These are phyloP conservation scores for Blastomyces silverae DNA, from an alignment of 2,329 filamentous ascomycete species.

Conservation along the genomic window DNA sequence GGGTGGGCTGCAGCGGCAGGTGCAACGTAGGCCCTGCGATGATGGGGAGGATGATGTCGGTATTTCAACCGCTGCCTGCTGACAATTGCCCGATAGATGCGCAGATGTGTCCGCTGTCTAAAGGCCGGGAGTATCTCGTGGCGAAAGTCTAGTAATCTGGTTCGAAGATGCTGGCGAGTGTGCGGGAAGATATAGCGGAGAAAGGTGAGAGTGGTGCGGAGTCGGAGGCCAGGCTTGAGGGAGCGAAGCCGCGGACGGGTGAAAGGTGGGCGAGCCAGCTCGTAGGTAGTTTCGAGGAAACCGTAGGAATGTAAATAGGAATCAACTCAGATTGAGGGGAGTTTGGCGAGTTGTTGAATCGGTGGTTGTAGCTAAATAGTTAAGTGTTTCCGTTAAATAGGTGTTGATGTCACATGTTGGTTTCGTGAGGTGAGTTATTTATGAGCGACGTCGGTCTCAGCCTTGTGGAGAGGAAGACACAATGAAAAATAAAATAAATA, in stretches of 20 bases:
- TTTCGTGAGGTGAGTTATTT: not conserved
- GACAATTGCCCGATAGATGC: constrained; percentile 68
- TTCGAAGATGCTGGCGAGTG: constrained; percentile 56
- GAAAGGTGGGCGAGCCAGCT: constrained; percentile 17
- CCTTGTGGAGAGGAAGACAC: not conserved
- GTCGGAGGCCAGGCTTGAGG: not conserved
- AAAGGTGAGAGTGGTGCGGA: constrained; percentile 26
- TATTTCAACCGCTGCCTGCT: constrained; percentile 54
- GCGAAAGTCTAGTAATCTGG: constrained; percentile 62
- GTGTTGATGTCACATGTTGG: no score
- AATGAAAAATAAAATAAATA: not conserved
- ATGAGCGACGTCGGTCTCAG: not conserved
- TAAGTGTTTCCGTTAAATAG: no score
- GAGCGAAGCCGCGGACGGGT: constrained; percentile 4
- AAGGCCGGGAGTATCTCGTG: constrained; percentile 67
- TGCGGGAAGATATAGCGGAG: constrained; percentile 60
- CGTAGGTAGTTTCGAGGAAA: not conserved
- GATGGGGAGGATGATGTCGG: constrained; percentile 41
- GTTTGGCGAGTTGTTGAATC: not conserved
- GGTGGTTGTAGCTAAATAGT: not conserved
- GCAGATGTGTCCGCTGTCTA: constrained; percentile 64
- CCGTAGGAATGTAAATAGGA: no score
- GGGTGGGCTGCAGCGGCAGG: not conserved
- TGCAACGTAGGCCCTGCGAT: constrained; percentile 22
- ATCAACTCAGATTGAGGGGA: not conserved